A percentile compares a stretch with the other conserved stretches of the same genome.
Evolutionary conservation across 768 basidiomycete species (phyloP).

Genomic region (Phallus indusiatus): DNA sequence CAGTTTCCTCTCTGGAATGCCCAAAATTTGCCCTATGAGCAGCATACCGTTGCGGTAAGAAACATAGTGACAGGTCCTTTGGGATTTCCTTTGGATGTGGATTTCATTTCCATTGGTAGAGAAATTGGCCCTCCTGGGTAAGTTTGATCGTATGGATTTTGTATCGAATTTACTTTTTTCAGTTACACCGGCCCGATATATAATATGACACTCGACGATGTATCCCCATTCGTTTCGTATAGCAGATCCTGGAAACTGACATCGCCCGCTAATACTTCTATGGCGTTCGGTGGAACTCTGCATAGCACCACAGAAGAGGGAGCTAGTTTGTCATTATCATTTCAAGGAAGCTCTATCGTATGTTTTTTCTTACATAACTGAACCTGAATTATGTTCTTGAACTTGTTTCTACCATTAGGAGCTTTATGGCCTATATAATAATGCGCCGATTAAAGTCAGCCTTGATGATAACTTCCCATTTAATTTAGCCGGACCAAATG

Average conservation of each 20-base stretch:
- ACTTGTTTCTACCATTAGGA: slow-evolving; percentile 27
- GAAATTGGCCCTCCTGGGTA: neutral
- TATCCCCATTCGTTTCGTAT: neutral
- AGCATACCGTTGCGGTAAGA: slow-evolving; percentile 30
- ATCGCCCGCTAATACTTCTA: neutral
- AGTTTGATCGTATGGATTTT: too few species aligned
- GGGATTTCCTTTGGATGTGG: slow-evolving; percentile 31
- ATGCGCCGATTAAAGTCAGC: slow-evolving; percentile 22
- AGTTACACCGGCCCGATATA: neutral
- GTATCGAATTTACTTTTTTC: too few species aligned
- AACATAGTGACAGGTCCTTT: slow-evolving; percentile 14
- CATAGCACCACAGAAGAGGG: neutral
- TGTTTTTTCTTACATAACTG: slow-evolving; percentile 10
- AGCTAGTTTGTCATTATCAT: neutral
- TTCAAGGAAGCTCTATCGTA: too few species aligned
- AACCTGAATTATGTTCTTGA: slow-evolving; percentile 22
- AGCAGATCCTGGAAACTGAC: neutral
- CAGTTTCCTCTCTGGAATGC: slow-evolving; percentile 33
- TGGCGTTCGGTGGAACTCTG: slow-evolving; percentile 6
- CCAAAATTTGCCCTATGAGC: slow-evolving; percentile 23
- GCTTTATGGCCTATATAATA: slow-evolving; percentile 23
- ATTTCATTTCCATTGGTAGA: slow-evolving; percentile 27
- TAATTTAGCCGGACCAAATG: neutral
- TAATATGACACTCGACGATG: neutral
- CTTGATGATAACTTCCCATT: slow-evolving; percentile 18